A percentile compares a stretch with the other conserved stretches of the same genome.
These are phyloP conservation scores for Annulohypoxylon bovei DNA, from an alignment of 495 filamentous ascomycete species.

Conservation along the genomic window DNA sequence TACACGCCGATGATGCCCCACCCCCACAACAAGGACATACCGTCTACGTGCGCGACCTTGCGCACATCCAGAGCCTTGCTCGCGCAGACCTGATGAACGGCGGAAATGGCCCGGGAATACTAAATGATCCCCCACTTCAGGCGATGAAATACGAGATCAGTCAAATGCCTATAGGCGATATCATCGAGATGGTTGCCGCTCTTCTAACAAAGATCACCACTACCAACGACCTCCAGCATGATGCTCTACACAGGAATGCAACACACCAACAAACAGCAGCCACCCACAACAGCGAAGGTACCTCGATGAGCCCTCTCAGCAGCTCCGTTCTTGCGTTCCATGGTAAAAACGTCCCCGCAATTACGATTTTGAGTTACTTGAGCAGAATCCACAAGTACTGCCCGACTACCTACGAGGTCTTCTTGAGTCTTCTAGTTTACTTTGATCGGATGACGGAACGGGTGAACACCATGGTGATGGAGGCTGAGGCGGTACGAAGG, in stretches of 20 bases:
- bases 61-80: conserved; percentile 90
- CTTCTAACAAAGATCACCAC: conserved; percentile 97
- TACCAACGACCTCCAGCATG: conserved; percentile 94
- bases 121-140: conserved; percentile 60
- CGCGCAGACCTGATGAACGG: conserved; percentile 72
- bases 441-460: conserved; percentile 99
- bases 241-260: conserved; percentile 64
- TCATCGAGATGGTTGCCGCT: conserved; percentile 99
- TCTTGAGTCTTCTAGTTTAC: conserved; percentile 93
- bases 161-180: conserved; percentile 95
- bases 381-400: conserved; percentile 99
- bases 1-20: conserved; percentile 39
- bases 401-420: conserved; percentile 98
- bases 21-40: conserved; percentile 50
- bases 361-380: conserved; percentile 95
- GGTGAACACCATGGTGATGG: conserved; percentile 74
- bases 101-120: conserved; percentile 55
- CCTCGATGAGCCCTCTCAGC: conserved; percentile 77
- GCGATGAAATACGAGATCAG: conserved; percentile 90
- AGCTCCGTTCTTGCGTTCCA: conserved; percentile 98
- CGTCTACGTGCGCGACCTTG: conserved; percentile 84
- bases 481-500: conserved; percentile 54
- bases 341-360: conserved; percentile 97
- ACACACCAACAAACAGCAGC: conserved; percentile 59
- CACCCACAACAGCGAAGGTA: conserved; percentile 65